phyloP scores from a whole-genome alignment of 768 basidiomycete species.

The Clitopilus passeckerianus region DNA sequence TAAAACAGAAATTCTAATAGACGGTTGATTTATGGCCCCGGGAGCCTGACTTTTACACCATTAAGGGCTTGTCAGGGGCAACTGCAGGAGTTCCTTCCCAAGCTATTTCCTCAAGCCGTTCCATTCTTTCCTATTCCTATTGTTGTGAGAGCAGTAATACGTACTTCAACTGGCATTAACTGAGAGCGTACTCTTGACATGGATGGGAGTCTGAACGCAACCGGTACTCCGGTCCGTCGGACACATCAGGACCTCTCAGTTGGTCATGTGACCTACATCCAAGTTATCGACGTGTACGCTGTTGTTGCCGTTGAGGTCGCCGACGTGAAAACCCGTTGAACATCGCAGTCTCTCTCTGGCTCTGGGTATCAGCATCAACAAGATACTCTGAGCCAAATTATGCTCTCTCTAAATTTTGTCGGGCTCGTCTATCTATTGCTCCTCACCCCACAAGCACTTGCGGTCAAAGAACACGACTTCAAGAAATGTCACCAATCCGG shows the following conservation, averaged over 20 bases:
- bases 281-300: neutral
- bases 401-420: constrained; percentile 31
- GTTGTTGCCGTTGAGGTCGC: neutral
- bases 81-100: too few relatives aligned
- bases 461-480: constrained; percentile 83
- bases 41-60: neutral
- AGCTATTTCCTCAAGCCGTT: too few relatives aligned
- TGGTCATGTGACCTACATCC: neutral
- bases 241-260: neutral
- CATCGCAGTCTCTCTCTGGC: constrained; percentile 1
- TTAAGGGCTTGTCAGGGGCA: too few relatives aligned
- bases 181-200: too few relatives aligned
- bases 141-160: too few relatives aligned
- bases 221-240: neutral
- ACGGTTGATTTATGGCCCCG: neutral
- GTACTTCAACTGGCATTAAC: too few relatives aligned
- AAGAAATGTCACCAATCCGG: constrained; percentile 93
- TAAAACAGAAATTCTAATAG: too few relatives aligned
- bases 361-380: neutral
- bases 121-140: too few relatives aligned
- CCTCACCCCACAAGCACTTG: constrained; percentile 31
- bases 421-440: constrained; percentile 30
- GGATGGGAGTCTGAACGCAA: neutral
- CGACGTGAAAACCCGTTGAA: constrained; percentile 5
- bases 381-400: constrained; percentile 11